Evolutionary conservation across 306 rosid genomes (phyloP), one percentile per base, ranked within the genome.

Genomic region (Astragalus glycyphyllos): DNA sequence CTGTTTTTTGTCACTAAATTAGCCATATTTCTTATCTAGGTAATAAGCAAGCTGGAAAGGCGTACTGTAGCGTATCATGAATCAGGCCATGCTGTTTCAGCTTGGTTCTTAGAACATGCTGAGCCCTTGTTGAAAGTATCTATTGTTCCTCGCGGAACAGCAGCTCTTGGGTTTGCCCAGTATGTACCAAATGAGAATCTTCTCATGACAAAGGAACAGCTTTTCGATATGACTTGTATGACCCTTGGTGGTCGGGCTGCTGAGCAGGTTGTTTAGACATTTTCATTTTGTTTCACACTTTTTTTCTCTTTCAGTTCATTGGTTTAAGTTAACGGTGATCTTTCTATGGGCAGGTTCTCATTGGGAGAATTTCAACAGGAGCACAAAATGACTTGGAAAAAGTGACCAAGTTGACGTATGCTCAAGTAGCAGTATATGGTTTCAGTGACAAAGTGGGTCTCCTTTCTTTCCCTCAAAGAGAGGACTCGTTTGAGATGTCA

Each of bases 171-270:
- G 64, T 94, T 94, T 77, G 96, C 98, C 16, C 98, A 94, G 69
- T 94, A 94, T 74, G 91, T 94, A 76, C 98, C 95, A 2, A 90
- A 77, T 34, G 98, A 94, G 81, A 90, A 94, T 80, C 96, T 94
- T 73, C 95, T 90, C 64, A 84, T 84, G 96, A 90, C 98, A 50
- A 87, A 94, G 85, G 97, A 94, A 68, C 98, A 94, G 77, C 97
- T 94, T 54, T 90, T 94, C 7, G 98, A 94, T 70, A 75, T 87
- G 90, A 90, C 97, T 31, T 94, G 98, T 77, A 84, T 90, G 97
- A 82, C 98, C 73, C 98, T 94, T 41, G 98, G 98, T 49, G 98
- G 98, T 37, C 89, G 97, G 57, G 98, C 98, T 55, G 85, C 98
- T 11, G 98, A 94, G 82, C 90, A 94, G 98, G 98, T 94, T 70